Conservation (phyloP, 768 basidiomycete species). For the Russula sp. region DNA sequence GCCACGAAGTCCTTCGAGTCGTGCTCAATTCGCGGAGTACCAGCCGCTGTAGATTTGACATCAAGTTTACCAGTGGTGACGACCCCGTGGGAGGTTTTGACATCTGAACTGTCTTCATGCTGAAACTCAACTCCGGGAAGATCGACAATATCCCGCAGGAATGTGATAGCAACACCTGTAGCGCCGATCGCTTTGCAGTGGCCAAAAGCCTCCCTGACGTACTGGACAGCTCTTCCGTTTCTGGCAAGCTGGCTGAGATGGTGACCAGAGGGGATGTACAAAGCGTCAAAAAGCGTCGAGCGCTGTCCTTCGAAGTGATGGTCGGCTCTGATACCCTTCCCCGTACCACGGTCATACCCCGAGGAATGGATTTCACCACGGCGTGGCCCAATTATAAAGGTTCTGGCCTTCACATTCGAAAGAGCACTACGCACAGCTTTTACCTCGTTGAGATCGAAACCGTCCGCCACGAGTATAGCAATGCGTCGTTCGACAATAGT, state of each 20-base stretch:
- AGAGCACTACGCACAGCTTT: conserved; percentile 49
- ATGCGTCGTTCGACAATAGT: conserved; percentile 63
- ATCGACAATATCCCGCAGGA: conserved; percentile 40
- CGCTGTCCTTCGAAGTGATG: conserved; percentile 73
- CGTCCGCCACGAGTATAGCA: conserved; percentile 69
- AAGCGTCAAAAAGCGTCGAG: conserved; percentile 77
- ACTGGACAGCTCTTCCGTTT: conserved; percentile 72
- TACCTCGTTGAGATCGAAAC: conserved; percentile 58
- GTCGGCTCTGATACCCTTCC: conserved; percentile 42
- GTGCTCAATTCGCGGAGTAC: conserved; percentile 37
- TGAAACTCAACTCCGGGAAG: conserved; percentile 42
- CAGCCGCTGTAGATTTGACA: conserved; percentile 32
- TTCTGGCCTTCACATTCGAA: conserved; percentile 44
- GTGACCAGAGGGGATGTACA: conserved; percentile 69
- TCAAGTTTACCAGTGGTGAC: conserved; percentile 52
- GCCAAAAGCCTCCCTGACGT: conserved; percentile 77
- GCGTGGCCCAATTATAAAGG: conserved; percentile 58
- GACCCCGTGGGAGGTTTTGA: conserved; percentile 53
- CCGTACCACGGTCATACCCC: conserved; percentile 25
- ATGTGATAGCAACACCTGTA: conserved; percentile 51
- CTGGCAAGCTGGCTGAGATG: conserved; percentile 51
- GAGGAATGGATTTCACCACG: conserved; percentile 47
- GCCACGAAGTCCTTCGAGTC: conserved; percentile 46
- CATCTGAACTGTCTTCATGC: conserved; percentile 30
- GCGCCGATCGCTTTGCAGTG: conserved; percentile 82